Base-by-base conservation (phyloP, 2,329 filamentous ascomycete species). In the Cytospora mali region DNA sequence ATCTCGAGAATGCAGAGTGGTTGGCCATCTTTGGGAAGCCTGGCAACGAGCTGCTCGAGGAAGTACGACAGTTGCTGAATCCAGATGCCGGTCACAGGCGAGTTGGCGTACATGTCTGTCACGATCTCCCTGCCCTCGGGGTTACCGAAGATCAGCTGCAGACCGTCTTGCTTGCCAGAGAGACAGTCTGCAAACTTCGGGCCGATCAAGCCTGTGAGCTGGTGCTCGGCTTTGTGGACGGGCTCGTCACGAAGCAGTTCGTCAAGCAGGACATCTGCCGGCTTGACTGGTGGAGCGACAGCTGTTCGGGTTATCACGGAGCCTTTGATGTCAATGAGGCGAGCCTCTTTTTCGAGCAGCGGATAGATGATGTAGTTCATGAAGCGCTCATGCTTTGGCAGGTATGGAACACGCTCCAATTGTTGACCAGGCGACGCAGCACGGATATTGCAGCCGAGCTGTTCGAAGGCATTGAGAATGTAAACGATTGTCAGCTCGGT, bases 401-500 rank as follows among this genome's bases (percentile, higher is more conserved):
- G 58, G 53, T 71, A 68, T 0, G 59, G 49, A 14, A 77, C 68
- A 2, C 71, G 69, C 1, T 62, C 27, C 1, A 74, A 66, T 5
- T 13, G 50, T 55, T 72, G 62, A 23, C 73, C 71, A 5, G 71
- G 33, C 4, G 31, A 35, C 4, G 73, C 72, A 4, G 56, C 58
- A 1, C 68, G 59, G 31, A 69, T 51, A 2, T 56, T n/a, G 16
- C 64, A 71, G 1, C 75, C 76, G 0, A 77, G 68, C 51, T 72
- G 31, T n/a, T 74, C 71, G 39, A 76, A 74, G 2, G 75, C 73
- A 48, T 78, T 74, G 2, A 76, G 35, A 1, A 74, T 49, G 1
- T 76, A 64, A 2, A 70, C 53, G 1, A 69, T 39, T 29, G 69
- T 70, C 27, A 77, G 65, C 51, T 56, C 39, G 11, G 58, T 61